These are phyloP conservation scores for Fusarium neocosmosporiellum DNA, from an alignment of 2,329 filamentous ascomycete genomes.

Conservation along the genomic window DNA sequence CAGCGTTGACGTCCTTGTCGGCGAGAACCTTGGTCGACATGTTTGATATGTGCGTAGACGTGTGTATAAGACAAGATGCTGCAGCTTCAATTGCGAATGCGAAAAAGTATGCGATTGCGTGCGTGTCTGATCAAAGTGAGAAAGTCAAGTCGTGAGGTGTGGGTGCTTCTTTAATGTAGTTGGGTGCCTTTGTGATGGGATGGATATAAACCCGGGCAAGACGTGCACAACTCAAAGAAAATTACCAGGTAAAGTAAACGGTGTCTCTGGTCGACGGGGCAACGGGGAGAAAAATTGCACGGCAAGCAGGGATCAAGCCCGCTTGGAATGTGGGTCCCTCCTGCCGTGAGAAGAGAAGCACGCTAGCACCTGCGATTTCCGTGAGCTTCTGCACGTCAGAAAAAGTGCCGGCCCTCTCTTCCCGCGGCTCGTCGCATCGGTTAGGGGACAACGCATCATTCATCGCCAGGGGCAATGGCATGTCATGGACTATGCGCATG, in stretches of 20 bases:
- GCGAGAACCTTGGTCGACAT: slow-evolving; percentile 73
- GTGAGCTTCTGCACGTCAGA: not conserved
- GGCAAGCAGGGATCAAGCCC: slow-evolving; percentile 5
- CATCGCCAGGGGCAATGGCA: not conserved
- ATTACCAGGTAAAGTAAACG: slow-evolving; percentile 40
- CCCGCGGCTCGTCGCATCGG: not conserved
- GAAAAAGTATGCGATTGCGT: slow-evolving; percentile 1
- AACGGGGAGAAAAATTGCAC: slow-evolving; percentile 39
- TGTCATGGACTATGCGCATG: not conserved
- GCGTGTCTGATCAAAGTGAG: slow-evolving; percentile 12
- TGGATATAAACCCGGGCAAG: slow-evolving; percentile 12
- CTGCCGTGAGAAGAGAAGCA: not conserved
- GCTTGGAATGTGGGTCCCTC: slow-evolving; percentile 22
- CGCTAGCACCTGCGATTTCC: not conserved
- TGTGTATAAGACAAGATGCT: not conserved
- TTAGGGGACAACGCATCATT: not conserved
- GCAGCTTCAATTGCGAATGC: not conserved
- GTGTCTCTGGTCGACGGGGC: slow-evolving; percentile 36
- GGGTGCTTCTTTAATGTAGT: slow-evolving; percentile 28
- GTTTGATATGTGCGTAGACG: slow-evolving; percentile 19
- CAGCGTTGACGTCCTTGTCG: slow-evolving; percentile 73
- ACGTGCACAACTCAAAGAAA: slow-evolving; percentile 27
- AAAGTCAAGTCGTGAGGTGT: slow-evolving; percentile 12
- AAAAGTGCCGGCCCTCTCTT: not conserved
- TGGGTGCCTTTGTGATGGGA: slow-evolving; percentile 10